These are phyloP conservation scores for Epithemia pelagica DNA, from an alignment of 108 stramenopile species.

Conservation along the genomic window DNA sequence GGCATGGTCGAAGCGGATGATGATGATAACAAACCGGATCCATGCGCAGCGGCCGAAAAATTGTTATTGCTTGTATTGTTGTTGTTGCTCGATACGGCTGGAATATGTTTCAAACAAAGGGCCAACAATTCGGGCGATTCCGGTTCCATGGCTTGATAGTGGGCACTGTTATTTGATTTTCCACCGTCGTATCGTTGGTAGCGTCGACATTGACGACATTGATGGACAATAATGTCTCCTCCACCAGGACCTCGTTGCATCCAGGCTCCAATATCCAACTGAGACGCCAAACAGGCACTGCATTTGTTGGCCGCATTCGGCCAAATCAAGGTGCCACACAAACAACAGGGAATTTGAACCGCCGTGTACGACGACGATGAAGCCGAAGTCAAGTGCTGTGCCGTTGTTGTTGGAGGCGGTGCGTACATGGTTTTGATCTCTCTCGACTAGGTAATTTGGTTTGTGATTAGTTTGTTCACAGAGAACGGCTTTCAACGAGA, in stretches of 20 bases:
- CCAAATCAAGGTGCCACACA: conserved; percentile 70
- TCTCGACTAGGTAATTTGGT: too few species aligned
- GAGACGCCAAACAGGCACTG: conserved; percentile 51
- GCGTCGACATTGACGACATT: conserved; percentile 89
- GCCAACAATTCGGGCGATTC: conserved; percentile 92
- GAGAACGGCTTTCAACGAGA: too few species aligned
- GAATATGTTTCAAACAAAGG: conserved; percentile 89
- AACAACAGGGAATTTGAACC: conserved; percentile 55
- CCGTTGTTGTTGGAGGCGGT: too few species aligned
- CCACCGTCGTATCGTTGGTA: conserved; percentile 35
- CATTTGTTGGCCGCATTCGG: conserved; percentile 89
- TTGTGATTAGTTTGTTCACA: too few species aligned
- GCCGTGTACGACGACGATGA: conserved; percentile 15
- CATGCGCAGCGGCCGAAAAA: neutral
- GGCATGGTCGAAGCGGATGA: conserved; percentile 8
- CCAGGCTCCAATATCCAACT: conserved; percentile 45
- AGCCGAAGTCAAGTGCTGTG: neutral
- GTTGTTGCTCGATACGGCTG: conserved; percentile 34
- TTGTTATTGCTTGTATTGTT: neutral
- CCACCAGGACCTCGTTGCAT: conserved; percentile 56
- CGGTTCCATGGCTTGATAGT: conserved; percentile 55
- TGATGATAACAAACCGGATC: neutral
- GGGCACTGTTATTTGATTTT: neutral
- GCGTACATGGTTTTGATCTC: too few species aligned
- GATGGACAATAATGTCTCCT: conserved; percentile 37